Evolutionary conservation across 106 monocot species (phyloP).

Genomic region (Dendrobium chrysotoxum): DNA sequence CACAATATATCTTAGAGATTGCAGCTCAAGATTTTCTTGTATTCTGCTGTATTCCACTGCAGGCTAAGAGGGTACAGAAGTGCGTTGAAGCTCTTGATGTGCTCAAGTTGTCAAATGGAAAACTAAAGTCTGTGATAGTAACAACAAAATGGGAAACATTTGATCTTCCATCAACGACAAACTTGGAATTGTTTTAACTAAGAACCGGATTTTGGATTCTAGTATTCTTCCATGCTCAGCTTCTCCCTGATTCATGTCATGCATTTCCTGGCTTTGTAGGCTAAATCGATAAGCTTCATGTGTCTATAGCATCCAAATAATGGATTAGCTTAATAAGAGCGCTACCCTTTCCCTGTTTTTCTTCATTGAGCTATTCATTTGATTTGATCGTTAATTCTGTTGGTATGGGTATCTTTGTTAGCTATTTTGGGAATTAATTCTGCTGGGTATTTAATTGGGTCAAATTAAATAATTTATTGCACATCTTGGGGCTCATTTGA

Average conservation of each 20-base stretch:
- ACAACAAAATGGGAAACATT: conserved; percentile 81
- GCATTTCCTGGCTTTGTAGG: background rate
- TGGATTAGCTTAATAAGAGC: conserved; percentile 8
- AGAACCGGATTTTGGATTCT: conserved; percentile 1
- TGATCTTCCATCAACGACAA: conserved; percentile 37
- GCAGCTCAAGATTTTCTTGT: no score
- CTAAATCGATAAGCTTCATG: background rate
- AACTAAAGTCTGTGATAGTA: conserved; percentile 32
- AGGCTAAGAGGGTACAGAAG: conserved; percentile 83
- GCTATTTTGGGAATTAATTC: background rate
- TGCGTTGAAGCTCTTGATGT: conserved; percentile 60
- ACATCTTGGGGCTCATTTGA: no score
- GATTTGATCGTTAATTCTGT: background rate
- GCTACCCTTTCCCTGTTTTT: background rate
- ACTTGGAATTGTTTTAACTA: conserved; percentile 65
- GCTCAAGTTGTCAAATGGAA: conserved; percentile 61
- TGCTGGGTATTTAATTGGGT: background rate
- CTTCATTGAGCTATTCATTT: background rate
- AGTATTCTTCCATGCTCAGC: no score
- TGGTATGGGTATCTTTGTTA: background rate
- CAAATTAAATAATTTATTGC: background rate
- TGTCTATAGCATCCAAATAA: background rate
- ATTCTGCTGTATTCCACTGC: conserved; percentile 1
- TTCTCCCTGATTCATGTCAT: background rate
- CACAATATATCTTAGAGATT: background rate